Conservation (phyloP, 2,329 filamentous ascomycete genomes). For the Diatrype stigma region DNA sequence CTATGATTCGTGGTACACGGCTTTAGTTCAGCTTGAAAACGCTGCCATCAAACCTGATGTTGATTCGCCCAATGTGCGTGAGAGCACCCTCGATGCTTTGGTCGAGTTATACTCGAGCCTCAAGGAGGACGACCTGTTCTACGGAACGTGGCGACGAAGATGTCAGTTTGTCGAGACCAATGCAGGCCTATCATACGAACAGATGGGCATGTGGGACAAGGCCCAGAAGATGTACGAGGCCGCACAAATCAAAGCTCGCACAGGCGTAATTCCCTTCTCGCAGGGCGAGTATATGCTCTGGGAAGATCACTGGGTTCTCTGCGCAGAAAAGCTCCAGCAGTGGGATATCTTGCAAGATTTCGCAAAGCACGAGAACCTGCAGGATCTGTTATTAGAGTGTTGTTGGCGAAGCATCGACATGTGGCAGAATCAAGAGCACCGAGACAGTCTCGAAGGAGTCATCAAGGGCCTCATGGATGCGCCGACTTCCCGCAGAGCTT, state of each 20-base stretch:
- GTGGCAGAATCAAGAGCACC: constrained; percentile 82
- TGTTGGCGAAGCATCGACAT: constrained; percentile 95
- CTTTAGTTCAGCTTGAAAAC: constrained; percentile 84
- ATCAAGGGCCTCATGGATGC: constrained; percentile 98
- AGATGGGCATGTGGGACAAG: constrained; percentile 99
- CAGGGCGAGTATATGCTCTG: constrained; percentile 97
- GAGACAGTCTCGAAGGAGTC: constrained; percentile 84
- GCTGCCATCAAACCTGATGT: constrained; percentile 78
- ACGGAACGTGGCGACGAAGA: constrained; percentile 90
- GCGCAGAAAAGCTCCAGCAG: constrained; percentile 95
- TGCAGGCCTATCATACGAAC: constrained; percentile 93
- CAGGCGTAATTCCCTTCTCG: constrained; percentile 92
- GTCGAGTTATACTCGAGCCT: constrained; percentile 86
- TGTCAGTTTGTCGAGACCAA: constrained; percentile 98
- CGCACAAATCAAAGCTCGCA: constrained; percentile 94
- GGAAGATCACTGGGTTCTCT: constrained; percentile 99
- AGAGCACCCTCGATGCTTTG: constrained; percentile 95
- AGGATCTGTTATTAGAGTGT: constrained; percentile 90
- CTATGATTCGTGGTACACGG: constrained; percentile 97
- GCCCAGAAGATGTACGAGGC: constrained; percentile 95
- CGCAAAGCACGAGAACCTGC: constrained; percentile 97
- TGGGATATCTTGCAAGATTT: constrained; percentile 98
- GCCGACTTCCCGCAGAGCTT: constrained; percentile 85
- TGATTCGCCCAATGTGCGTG: constrained; percentile 78
- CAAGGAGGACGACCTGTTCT: constrained; percentile 95